Base-by-base conservation (phyloP, 1,284 basidiomycete genomes). In the Trichosporon inkin region DNA sequence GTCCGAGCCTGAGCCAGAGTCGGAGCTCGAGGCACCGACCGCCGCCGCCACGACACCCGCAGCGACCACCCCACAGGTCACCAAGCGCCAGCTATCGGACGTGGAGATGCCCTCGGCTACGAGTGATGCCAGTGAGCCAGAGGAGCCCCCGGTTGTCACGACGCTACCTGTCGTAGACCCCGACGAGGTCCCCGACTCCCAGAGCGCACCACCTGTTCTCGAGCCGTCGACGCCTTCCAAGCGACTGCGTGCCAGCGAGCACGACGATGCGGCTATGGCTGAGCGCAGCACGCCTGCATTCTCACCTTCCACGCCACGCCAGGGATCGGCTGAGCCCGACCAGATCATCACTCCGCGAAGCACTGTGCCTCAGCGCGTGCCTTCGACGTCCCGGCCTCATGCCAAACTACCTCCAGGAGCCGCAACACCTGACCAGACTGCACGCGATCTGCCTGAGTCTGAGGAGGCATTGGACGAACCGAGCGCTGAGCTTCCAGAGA, bases 1-100 rank as follows among this genome's bases (percentile, higher is more conserved):
- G 28, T 47, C 55, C 11, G 41, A 47, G 13, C 16, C 39, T 8
- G 39, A 70, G 60, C 53, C 69, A 41, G 65, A 71, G 56, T 56
- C 57, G 1, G 41, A 65, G 40, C 51, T 58, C 1, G 60, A 68
- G 36, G 52, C 55, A n/a, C 59, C 49, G 2, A 53, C 56, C 17
- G 55, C 37, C 20, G 17, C 35, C 52, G 57, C 11, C 7, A 40
- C 28, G 28, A 32, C 39, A 36, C 58, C 55, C 2, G 41, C 35
- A 2, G 22, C 24, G 44, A 39, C 44, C 54, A 19, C 47, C 7
- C 44, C 44, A 8, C 24, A 17, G 10, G 55, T 41, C 24, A 34
- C 40, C n/a, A 34, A 56, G 28, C 51, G 34, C 34, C 32, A 53
- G 51, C 5, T 37, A 17, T 53, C 51, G 1, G 51, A 49, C 28